phyloP scores from a whole-genome alignment of 2,329 filamentous ascomycete genomes.

The Botrytis porri region DNA sequence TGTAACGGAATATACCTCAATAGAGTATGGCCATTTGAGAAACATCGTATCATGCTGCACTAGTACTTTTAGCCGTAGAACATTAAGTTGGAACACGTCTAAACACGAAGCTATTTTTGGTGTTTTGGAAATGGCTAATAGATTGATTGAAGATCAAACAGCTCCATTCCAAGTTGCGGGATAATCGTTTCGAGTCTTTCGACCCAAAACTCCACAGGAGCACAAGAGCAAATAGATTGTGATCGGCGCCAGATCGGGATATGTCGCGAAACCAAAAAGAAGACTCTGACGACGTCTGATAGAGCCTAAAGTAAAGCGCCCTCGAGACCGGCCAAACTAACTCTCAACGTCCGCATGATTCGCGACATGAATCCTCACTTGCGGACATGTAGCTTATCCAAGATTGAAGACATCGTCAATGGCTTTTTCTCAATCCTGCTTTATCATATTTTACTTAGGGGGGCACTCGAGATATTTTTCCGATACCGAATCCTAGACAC shows the following conservation, averaged over 20 bases:
- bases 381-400: not conserved
- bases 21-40: not conserved
- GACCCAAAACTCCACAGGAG: conserved; percentile 4
- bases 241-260: conserved; percentile 6
- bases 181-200: conserved; percentile 9
- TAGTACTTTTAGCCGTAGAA: not conserved
- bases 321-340: not conserved
- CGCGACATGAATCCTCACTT: not conserved
- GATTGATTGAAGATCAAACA: conserved; percentile 16
- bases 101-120: conserved; percentile 11
- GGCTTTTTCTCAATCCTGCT: conserved; percentile 5
- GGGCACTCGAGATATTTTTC: not conserved
- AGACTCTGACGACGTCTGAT: conserved; percentile 6
- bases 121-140: not conserved
- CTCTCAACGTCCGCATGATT: conserved; percentile 8
- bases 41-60: not conserved
- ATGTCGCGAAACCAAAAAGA: conserved; percentile 7
- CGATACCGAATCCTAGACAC: conserved; percentile 1
- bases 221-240: conserved; percentile 10
- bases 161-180: conserved; percentile 9
- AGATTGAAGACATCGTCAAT: conserved; percentile 8
- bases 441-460: not conserved
- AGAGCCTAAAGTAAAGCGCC: not conserved
- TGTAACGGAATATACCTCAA: not conserved
- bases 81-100: not conserved